These are phyloP conservation scores for Talaromyces ruber DNA, from an alignment of 495 filamentous ascomycete species.

Conservation along the genomic window DNA sequence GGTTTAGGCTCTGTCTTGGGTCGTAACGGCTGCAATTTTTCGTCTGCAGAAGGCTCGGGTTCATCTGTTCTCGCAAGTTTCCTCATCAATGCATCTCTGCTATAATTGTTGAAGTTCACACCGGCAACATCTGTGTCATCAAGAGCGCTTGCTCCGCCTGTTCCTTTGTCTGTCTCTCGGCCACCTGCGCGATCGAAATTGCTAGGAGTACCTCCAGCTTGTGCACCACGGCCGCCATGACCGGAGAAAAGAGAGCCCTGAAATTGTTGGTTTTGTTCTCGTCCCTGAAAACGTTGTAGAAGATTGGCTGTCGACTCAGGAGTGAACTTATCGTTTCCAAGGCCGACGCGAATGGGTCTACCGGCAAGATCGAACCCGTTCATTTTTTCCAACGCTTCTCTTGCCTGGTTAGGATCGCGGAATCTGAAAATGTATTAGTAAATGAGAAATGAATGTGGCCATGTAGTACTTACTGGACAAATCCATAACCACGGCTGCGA, in stretches of 20 bases:
- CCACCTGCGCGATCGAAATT: conserved; percentile 91
- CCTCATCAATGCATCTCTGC: conserved; percentile 93
- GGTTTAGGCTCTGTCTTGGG: conserved; percentile 77
- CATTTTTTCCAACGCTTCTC: conserved; percentile 96
- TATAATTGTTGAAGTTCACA: conserved; percentile 99
- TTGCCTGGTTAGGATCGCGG: conserved; percentile 81
- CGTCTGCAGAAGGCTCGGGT: conserved; percentile 51
- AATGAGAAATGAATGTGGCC: neutral
- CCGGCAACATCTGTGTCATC: conserved; percentile 98
- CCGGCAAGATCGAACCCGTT: conserved; percentile 98
- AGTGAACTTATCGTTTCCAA: conserved; percentile 99
- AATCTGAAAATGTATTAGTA: conserved; percentile 56
- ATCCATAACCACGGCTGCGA: conserved; percentile 91
- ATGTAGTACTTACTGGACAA: conserved; percentile 79
- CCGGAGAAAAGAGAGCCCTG: conserved; percentile 95
- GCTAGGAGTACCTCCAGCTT: conserved; percentile 63
- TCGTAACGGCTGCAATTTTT: conserved; percentile 62
- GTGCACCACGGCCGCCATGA: conserved; percentile 77
- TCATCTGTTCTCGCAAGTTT: conserved; percentile 97
- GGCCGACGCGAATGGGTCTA: conserved; percentile 94
- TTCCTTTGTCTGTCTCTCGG: conserved; percentile 80
- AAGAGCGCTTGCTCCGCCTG: conserved; percentile 85
- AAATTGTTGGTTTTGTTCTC: conserved; percentile 65
- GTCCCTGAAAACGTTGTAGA: conserved; percentile 75
- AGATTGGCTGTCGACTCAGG: conserved; percentile 90